Base-by-base conservation (phyloP, 805 yeast genomes). In the Wickerhamiella kazuoi region DNA sequence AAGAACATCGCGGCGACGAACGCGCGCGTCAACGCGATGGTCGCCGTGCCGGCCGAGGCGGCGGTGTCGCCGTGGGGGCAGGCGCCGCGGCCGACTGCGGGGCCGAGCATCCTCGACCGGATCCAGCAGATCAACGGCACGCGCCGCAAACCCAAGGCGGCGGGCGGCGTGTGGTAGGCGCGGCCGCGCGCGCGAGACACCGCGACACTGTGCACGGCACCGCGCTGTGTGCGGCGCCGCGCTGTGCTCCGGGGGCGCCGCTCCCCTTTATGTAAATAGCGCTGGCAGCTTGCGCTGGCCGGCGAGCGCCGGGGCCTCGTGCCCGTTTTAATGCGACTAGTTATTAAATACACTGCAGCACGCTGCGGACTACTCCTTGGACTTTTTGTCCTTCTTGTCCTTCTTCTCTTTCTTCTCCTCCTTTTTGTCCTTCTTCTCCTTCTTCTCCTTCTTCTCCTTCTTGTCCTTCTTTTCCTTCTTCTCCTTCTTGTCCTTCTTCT, bases 381-480 rank as follows among this genome's bases (percentile, higher is more conserved):
- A 23, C 67, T 71, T 65, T 62, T 73, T 65, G 32, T 71, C 65
- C 58, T 68, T 63, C 55, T 68, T 61, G 36, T 66, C 61, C 50
- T 68, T 60, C 55, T 67, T 62, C 31, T 69, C 64, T 54, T 70
- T 64, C 56, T 67, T 61, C 56, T 67, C 60, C 30, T 64, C 61
- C 47, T 68, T 61, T 59, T 69, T 62, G 38, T 64, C 65, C 61
- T 67, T 62, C 56, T 68, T 63, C 41, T 61, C 56, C 52, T 67
- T 57, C 49, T 63, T 61, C 39, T 61, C 60, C 48, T 65, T 58
- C 54, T 37, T 31, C 15, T 18, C 29, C 18, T 21, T 30, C 32
- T 50, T 60, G 20, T 56, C 63, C 29, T 33, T 33, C 35, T 47
- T 49, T 24, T 51, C 61, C 20, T 45, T 63, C 42, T 54, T 58